Evolutionary conservation across 345 rosid species (phyloP), one percentile per base, ranked within the genome.

Genomic region (Populus davidiana): DNA sequence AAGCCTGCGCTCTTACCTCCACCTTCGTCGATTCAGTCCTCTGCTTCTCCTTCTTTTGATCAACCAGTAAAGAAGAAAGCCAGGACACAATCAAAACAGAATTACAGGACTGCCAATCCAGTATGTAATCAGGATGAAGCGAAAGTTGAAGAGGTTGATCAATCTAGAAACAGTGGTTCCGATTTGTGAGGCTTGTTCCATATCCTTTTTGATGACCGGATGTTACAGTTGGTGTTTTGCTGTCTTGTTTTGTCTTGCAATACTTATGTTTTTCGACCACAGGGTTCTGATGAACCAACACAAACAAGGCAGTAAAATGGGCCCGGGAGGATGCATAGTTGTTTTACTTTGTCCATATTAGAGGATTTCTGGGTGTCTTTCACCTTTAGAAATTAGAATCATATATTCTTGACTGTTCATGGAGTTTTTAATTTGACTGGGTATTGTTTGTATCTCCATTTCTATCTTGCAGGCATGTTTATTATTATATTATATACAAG

Each of bases 11-110:
- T 81, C 67, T 73, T 73, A 29, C 71, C 87, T 69, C 79, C 77
- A 13, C 66, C 83, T 0, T 21, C 50, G 18, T 69, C 14, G 38
- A 36, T 54, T 38, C 75, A 74, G 20, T 59, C 70, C 36, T 73
- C 84, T 38, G 62, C 62, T 63, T 67, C 64, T 25, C 79, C 74
- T 73, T 49, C 73, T 4, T 18, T 63, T 29, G 56, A 47, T 62
- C 81, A 70, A 47, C 79, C 84, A 56, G 74, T 66, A 13, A 82
- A 84, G 83, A 80, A 90, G 90, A 39, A 29, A 44, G 72, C 72
- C 14, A 21, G 72, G 43, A 20, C 35, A 65, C 73, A 27, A 12
- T 31, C 18, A 3, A 62, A 54, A 66, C 27, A 50, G 36, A 39
- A 29, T 59, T 31, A 67, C 81, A 64, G 75, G 44, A 8, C 38